These are phyloP conservation scores for Penicillium tannophilum DNA, from an alignment of 495 filamentous ascomycete species.

Conservation along the genomic window DNA sequence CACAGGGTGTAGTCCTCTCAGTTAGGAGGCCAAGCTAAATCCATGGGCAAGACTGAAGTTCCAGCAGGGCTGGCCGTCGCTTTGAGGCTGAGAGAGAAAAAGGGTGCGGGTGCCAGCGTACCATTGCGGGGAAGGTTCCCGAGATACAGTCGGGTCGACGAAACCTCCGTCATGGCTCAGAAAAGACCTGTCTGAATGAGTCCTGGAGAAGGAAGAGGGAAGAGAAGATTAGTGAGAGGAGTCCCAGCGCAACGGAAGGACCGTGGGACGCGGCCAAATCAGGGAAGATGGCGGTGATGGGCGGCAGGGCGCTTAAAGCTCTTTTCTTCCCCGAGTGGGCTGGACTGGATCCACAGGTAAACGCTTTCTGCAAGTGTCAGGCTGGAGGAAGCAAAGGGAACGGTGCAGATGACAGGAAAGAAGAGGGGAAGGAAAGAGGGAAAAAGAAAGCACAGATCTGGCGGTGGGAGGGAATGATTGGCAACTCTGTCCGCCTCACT, in stretches of 20 bases:
- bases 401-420: conserved; percentile 30
- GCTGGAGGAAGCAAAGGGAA: conserved; percentile 7
- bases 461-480: conserved; percentile 28
- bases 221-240: conserved; percentile 17
- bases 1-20: conserved; percentile 3
- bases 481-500: conserved; percentile 40
- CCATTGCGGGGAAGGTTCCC: conserved; percentile 96
- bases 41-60: conserved; percentile 18
- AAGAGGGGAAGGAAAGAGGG: conserved; percentile 32
- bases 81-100: conserved; percentile 23
- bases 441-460: conserved; percentile 25
- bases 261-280: conserved; percentile 11
- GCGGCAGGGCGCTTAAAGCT: conserved; percentile 5
- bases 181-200: conserved; percentile 7
- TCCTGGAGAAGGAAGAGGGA: conserved; percentile 8
- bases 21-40: conserved; percentile 14
- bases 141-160: conserved; percentile 90
- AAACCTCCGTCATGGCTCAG: conserved; percentile 65
- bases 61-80: conserved; percentile 8
- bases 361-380: conserved; percentile 7
- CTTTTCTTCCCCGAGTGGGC: background rate
- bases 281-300: conserved; percentile 14
- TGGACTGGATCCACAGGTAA: conserved; percentile 6
- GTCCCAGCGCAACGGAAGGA: conserved; percentile 10
- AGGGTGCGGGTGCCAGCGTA: conserved; percentile 58